phyloP scores from a whole-genome alignment of 257 asterid species.

The Datura wrightii region DNA sequence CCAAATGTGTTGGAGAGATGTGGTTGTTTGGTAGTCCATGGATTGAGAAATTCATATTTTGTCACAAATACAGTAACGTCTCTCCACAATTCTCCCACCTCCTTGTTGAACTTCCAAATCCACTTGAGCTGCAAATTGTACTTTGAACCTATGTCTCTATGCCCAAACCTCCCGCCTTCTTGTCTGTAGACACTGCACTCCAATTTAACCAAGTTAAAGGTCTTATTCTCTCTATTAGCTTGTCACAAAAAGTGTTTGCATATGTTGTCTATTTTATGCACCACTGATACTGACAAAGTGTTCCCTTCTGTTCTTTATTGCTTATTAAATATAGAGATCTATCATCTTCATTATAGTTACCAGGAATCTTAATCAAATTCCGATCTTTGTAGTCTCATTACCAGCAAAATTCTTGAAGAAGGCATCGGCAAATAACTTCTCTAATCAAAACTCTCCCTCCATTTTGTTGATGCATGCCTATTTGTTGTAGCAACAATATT shows the following conservation, averaged over 20 bases:
- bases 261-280: background rate
- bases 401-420: slow-evolving; percentile 9
- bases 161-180: background rate
- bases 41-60: background rate
- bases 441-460: background rate
- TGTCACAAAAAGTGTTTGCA: background rate
- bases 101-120: background rate
- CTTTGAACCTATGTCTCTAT: background rate
- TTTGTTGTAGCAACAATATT: background rate
- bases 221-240: background rate
- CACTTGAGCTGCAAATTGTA: background rate
- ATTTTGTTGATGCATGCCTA: background rate
- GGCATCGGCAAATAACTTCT: background rate
- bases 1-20: background rate
- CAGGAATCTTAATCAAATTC: slow-evolving; percentile 17
- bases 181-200: background rate
- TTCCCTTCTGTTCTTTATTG: background rate
- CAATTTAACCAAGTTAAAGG: slow-evolving; percentile 1
- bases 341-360: slow-evolving; percentile 7
- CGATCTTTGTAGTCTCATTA: background rate
- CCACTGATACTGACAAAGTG: background rate
- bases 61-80: background rate
- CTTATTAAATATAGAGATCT: background rate
- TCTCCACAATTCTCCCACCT: background rate
- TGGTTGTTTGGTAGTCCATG: background rate